Conservation (phyloP, 129 eudicot species). For the Helianthus annuus region DNA sequence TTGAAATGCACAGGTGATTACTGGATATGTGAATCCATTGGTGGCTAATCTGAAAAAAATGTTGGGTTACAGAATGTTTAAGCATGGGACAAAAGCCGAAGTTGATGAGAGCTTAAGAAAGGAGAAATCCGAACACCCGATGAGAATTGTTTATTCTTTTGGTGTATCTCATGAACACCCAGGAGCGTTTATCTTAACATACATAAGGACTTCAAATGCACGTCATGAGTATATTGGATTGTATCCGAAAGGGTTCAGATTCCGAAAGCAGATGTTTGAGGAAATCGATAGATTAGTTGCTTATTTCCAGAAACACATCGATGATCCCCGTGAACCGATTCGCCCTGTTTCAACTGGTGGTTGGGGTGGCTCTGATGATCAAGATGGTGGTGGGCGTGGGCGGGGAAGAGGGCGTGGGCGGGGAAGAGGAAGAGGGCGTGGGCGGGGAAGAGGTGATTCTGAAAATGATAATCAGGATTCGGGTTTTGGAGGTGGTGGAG, state of each 20-base stretch:
- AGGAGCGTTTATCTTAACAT: conserved; percentile 77
- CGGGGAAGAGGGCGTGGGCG: conserved; percentile 53
- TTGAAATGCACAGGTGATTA: conserved; percentile 57
- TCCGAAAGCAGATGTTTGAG: conserved; percentile 80
- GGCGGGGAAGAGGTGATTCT: conserved; percentile 44
- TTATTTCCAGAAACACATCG: conserved; percentile 83
- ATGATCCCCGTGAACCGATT: conserved; percentile 77
- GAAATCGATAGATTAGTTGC: conserved; percentile 80
- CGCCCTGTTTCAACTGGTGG: conserved; percentile 62
- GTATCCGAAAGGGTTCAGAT: conserved; percentile 88
- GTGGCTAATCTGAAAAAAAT: conserved; percentile 73
- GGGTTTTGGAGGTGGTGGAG: conserved; percentile 47
- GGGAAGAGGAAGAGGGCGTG: conserved; percentile 60
- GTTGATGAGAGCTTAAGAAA: conserved; percentile 71
- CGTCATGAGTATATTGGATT: conserved; percentile 90
- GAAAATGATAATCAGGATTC: conserved; percentile 47
- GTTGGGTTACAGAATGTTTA: conserved; percentile 81
- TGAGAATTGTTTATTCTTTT: conserved; percentile 76
- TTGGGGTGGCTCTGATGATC: conserved; percentile 65
- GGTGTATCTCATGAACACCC: conserved; percentile 95
- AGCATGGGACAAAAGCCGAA: conserved; percentile 78
- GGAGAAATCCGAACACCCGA: conserved; percentile 78
- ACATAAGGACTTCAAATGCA: conserved; percentile 75
- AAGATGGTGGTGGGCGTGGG: conserved; percentile 50
- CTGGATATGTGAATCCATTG: conserved; percentile 81